Evolutionary conservation across 2,329 filamentous ascomycete species (phyloP).

Genomic region (Amesomyces nigricolor): DNA sequence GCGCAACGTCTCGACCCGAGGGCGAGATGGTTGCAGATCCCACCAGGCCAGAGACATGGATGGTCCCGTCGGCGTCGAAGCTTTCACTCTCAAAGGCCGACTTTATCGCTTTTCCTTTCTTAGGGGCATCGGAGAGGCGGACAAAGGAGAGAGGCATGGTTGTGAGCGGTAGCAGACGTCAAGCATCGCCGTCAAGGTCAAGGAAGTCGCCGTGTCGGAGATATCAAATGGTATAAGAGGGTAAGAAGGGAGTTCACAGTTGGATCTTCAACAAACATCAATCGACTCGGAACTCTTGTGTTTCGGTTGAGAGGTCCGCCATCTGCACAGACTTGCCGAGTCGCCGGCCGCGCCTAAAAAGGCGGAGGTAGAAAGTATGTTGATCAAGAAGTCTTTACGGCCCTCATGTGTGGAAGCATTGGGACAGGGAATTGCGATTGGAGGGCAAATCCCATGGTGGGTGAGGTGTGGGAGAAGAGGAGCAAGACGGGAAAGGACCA

Average conservation of each 20-base stretch:
- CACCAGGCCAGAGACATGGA: conserved; percentile 74
- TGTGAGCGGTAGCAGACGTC: conserved; percentile 4
- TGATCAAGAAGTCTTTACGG: not conserved
- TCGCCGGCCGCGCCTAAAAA: not conserved
- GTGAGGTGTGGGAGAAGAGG: too few species aligned
- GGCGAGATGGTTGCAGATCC: conserved; percentile 92
- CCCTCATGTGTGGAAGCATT: not conserved
- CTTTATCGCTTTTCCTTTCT: conserved; percentile 55
- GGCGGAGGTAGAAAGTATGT: not conserved
- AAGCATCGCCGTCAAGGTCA: conserved; percentile 8
- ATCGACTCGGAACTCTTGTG: too few species aligned
- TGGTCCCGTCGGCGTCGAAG: conserved; percentile 78
- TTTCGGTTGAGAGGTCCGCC: not conserved
- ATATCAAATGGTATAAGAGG: too few species aligned
- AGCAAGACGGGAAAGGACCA: too few species aligned
- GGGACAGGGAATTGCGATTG: not conserved
- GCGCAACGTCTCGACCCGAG: conserved; percentile 80
- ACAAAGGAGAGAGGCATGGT: conserved; percentile 46
- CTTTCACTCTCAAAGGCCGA: conserved; percentile 79
- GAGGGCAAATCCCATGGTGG: not conserved
- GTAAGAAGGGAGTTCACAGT: not conserved
- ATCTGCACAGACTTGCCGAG: conserved; percentile 2
- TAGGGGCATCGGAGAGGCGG: conserved; percentile 38
- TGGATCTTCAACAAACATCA: not conserved
- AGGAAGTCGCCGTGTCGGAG: not conserved